Evolutionary conservation across 108 stramenopile species (phyloP).

Genomic region (Ochromonas danica): DNA sequence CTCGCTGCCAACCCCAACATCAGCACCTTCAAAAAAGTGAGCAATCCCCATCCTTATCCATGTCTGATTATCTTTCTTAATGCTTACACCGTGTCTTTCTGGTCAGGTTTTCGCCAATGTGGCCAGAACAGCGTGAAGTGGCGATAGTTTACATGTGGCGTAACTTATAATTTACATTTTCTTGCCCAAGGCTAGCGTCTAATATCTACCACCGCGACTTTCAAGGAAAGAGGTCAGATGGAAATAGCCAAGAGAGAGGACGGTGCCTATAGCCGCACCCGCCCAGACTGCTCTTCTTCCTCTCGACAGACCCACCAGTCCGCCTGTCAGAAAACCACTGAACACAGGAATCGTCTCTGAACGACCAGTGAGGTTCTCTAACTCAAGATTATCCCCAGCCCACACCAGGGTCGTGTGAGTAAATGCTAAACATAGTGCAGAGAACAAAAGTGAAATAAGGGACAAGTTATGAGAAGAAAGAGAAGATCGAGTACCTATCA

Average conservation of each 20-base stretch:
- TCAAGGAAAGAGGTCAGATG: no score
- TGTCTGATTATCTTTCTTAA: no score
- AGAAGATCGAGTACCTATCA: not conserved
- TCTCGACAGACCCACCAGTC: not conserved
- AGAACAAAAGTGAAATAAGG: not conserved
- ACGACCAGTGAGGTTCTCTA: not conserved
- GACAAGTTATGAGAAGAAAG: not conserved
- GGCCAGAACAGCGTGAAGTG: no score
- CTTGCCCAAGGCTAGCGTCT: no score
- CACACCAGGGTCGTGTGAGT: not conserved
- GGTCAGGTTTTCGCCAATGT: no score
- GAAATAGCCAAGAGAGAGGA: no score
- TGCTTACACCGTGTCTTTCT: no score
- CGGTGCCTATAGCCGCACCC: no score
- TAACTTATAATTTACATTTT: no score
- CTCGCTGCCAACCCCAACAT: conserved; percentile 24
- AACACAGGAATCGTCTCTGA: not conserved
- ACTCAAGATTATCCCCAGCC: not conserved
- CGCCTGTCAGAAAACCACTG: not conserved
- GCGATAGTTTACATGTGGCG: no score
- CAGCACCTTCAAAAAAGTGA: conserved; percentile 18
- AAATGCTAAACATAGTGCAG: not conserved
- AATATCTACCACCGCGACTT: no score
- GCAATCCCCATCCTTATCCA: not conserved
- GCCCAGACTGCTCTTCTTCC: conserved; percentile 4